Evolutionary conservation across 2,329 filamentous ascomycete species (phyloP).

Genomic region (Albophoma yamanashiensis): DNA sequence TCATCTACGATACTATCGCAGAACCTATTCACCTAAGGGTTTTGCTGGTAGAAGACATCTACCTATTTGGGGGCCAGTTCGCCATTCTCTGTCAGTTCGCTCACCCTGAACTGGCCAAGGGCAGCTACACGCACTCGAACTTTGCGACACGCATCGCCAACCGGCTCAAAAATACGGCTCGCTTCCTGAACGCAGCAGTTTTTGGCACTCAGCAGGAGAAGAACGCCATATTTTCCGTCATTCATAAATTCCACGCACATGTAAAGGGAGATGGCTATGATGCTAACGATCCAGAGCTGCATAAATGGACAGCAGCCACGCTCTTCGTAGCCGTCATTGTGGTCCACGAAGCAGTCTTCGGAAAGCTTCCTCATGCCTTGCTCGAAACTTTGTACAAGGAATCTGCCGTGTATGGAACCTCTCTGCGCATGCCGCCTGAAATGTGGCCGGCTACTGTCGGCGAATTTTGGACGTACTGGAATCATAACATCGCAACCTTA

Average conservation of each 20-base stretch:
- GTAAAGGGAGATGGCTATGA: constrained; percentile 21
- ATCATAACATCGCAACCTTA: constrained; percentile 20
- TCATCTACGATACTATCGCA: constrained; percentile 10
- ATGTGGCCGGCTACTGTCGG: constrained; percentile 23
- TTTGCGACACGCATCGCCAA: constrained; percentile 23
- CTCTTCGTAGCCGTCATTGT: constrained; percentile 23
- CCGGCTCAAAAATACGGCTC: constrained; percentile 25
- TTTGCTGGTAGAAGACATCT: constrained; percentile 9
- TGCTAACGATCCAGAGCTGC: constrained; percentile 24
- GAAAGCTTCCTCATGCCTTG: constrained; percentile 14
- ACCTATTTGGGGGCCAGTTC: constrained; percentile 11
- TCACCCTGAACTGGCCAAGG: constrained; percentile 24
- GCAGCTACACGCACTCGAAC: constrained; percentile 25
- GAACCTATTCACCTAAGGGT: constrained; percentile 9
- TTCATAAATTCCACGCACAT: constrained; percentile 20
- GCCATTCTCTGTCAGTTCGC: constrained; percentile 29
- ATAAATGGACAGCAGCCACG: constrained; percentile 28
- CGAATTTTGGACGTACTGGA: constrained; percentile 26
- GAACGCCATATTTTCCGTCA: constrained; percentile 21
- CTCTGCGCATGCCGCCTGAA: constrained; percentile 17
- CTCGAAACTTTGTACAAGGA: constrained; percentile 16
- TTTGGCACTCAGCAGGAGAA: constrained; percentile 22
- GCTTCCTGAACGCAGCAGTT: constrained; percentile 26
- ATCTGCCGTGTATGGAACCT: constrained; percentile 17
- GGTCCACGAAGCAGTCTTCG: constrained; percentile 24